Evolutionary conservation across 106 monocot species (phyloP), one percentile per base, ranked within the genome.

Genomic region (Cymbidium sinense): DNA sequence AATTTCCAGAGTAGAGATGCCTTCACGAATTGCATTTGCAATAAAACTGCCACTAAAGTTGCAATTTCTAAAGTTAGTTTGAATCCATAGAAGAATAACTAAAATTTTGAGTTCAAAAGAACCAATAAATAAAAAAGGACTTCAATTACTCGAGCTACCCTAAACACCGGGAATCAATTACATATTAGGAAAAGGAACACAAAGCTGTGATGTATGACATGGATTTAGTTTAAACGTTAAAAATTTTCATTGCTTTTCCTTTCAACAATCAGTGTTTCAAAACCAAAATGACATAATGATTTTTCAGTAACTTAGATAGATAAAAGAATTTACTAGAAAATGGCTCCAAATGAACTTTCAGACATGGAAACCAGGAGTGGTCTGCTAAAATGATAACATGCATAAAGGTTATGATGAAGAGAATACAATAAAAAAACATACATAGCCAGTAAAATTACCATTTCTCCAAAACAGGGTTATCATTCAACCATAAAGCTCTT

Each of bases 401-500:
- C 12, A 35, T 64, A 33, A 61, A 64, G 34, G 73, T 74, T 41
- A 75, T 34, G 43, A 0, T 19, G 11, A 58, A 3, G 9, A 76
- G 6, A 43, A 58, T 77, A 21, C 20, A 55, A 23, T 37, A 6
- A 37, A 21, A 39, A 36, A 39, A 71, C 21, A n/a, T 5, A 37
- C 5, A 11, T 21, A 71, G 43, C 7, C 13, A 70, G n/a, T 13
- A 73, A 73, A 79, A 76, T 81, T 80, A 91, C 98, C 75, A 30
- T 54, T 78, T 84, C 36, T 83, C 23, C 33, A 88, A 67, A 77
- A 88, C 84, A 65, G 90, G 94, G 70, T 99, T 99, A 51, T 98
- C 94, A 67, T 98, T 98, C 79, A 98, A 83, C 98, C 94, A 98
- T 44, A 94, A 47, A 65, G 98, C 90, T 82, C 61, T 94, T 70